Evolutionary conservation across 1,139 yeast genomes (phyloP).

Genomic region (Taphrina communis): DNA sequence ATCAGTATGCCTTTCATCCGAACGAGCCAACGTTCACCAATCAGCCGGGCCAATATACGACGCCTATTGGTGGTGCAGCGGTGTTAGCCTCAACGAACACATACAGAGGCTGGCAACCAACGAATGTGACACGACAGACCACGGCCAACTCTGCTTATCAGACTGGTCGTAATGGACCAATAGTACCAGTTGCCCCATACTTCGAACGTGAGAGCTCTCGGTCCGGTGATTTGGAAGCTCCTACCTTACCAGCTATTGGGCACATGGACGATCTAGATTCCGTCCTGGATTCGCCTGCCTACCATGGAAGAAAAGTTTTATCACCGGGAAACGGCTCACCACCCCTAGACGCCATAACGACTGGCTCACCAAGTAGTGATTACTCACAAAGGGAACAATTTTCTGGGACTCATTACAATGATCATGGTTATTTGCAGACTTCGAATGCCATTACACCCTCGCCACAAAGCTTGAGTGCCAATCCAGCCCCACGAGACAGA

Average conservation of each 20-base stretch:
- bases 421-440: background rate
- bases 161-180: constrained; percentile 6
- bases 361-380: constrained; percentile 16
- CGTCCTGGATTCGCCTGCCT: background rate
- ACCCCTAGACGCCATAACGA: constrained; percentile 13
- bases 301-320: background rate
- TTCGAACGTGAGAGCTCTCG: background rate
- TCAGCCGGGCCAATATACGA: constrained; percentile 7
- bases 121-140: constrained; percentile 23
- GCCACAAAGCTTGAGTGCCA: background rate
- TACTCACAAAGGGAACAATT: constrained; percentile 7
- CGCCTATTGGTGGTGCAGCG: background rate
- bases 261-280: constrained; percentile 20
- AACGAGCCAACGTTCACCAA: constrained; percentile 15
- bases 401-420: background rate
- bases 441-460: background rate
- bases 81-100: constrained; percentile 1
- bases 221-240: constrained; percentile 2
- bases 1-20: constrained; percentile 46
- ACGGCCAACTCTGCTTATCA: constrained; percentile 2
- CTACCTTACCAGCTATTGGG: constrained; percentile 19
- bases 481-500: background rate
- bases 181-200: constrained; percentile 3
- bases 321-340: constrained; percentile 31
- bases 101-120: constrained; percentile 36